Conservation (phyloP, 169 alveolate genomes). For the Condylostoma magnum region DNA sequence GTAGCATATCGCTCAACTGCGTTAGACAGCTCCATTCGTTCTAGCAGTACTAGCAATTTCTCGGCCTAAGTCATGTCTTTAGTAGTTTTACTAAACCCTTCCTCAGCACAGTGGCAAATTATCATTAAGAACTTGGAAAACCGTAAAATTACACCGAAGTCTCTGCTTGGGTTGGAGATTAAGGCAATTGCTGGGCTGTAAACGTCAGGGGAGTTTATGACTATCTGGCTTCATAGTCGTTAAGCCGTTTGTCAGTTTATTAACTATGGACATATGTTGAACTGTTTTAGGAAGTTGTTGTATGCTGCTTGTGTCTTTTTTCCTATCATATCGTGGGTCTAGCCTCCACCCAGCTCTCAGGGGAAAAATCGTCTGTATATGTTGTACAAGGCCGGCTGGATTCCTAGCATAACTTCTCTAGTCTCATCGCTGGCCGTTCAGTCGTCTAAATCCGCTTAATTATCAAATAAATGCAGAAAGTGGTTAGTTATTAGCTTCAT, state of each 20-base stretch:
- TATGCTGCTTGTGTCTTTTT: conserved; percentile 34
- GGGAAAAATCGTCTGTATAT: conserved; percentile 47
- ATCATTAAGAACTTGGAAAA: conserved; percentile 43
- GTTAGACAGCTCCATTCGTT: conserved; percentile 53
- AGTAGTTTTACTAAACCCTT: conserved; percentile 16
- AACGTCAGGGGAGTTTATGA: conserved; percentile 4
- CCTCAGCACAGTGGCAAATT: conserved; percentile 7
- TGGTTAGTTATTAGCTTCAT: conserved; percentile 32
- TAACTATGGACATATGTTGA: conserved; percentile 51
- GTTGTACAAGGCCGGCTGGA: conserved; percentile 17
- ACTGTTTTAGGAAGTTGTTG: conserved; percentile 44
- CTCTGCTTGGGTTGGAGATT: neutral
- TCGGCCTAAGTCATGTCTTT: conserved; percentile 20
- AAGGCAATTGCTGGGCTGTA: conserved; percentile 5
- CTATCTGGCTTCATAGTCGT: conserved; percentile 27
- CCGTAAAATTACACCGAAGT: conserved; percentile 42
- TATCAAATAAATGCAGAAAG: conserved; percentile 33
- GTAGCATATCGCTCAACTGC: neutral
- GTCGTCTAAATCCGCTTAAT: neutral
- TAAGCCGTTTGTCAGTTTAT: conserved; percentile 38
- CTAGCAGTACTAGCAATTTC: conserved; percentile 49
- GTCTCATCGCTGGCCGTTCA: conserved; percentile 31
- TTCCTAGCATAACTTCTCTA: conserved; percentile 14
- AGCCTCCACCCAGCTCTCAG: conserved; percentile 34
- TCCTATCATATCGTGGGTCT: conserved; percentile 10